These are phyloP conservation scores for Friedmanniomyces endolithicus DNA, from an alignment of 495 filamentous ascomycete species.

Conservation along the genomic window DNA sequence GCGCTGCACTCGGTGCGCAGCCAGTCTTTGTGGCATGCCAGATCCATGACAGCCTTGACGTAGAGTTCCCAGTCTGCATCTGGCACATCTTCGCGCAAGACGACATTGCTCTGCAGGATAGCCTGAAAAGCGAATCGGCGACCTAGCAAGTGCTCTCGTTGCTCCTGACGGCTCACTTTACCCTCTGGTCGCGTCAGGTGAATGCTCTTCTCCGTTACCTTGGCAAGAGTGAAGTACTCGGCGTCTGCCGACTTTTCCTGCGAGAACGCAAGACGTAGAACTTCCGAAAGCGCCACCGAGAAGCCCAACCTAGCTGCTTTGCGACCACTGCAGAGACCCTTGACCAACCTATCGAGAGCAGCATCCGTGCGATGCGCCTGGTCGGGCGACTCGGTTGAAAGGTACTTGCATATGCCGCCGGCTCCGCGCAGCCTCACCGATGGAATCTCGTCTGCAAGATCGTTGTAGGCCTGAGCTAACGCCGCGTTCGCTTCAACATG, in stretches of 20 bases:
- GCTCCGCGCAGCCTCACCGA: conserved; percentile 32
- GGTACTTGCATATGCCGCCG: conserved; percentile 28
- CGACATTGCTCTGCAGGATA: conserved; percentile 63
- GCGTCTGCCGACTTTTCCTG: not conserved
- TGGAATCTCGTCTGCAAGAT: conserved; percentile 31
- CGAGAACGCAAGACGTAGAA: conserved; percentile 44
- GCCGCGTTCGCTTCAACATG: conserved; percentile 20
- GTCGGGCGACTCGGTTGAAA: conserved; percentile 23
- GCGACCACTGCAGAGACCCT: conserved; percentile 76
- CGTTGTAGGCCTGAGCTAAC: conserved; percentile 19
- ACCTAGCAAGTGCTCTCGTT: conserved; percentile 72
- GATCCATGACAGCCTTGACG: conserved; percentile 43
- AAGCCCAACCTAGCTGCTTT: conserved; percentile 88
- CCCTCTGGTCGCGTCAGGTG: not conserved
- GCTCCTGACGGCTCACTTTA: conserved; percentile 45
- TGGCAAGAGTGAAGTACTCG: not conserved
- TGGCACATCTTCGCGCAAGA: conserved; percentile 43
- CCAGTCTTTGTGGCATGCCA: conserved; percentile 65
- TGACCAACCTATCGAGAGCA: conserved; percentile 53
- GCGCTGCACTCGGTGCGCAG: conserved; percentile 75
- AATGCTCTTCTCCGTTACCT: conserved; percentile 28
- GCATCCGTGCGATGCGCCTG: conserved; percentile 22
- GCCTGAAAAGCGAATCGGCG: conserved; percentile 77
- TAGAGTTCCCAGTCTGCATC: conserved; percentile 49
- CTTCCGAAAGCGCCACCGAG: conserved; percentile 75